Evolutionary conservation across 768 basidiomycete genomes (phyloP), one percentile per base, ranked within the genome.

Genomic region (Suillus subluteus): DNA sequence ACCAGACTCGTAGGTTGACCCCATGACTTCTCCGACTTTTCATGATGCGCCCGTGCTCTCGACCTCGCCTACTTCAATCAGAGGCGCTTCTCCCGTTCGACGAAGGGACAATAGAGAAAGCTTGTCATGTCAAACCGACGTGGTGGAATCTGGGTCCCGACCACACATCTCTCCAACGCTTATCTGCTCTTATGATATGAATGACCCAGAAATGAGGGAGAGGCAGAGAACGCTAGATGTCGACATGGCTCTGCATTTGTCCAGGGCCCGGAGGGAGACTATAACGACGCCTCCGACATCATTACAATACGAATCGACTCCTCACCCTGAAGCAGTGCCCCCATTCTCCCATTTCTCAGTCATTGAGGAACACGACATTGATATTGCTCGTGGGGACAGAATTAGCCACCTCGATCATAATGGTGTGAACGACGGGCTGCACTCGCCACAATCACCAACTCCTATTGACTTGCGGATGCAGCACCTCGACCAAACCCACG

Each of bases 161-260:
- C 75, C 84, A 58, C 83, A 89, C 30, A 83, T 82, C 65, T 91
- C 91, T 1, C 91, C 92, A 0, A 87, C 87, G 3, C 77, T 91
- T 18, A 74, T 79, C 1, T 86, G 90, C 52, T 83, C 90, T 11
- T 84, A 86, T 67, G 88, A 92, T 74, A 86, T 84, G 12, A 84
- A 89, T 80, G 90, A 93, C 73, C 88, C 91, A 0, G 87, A 92
- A 63, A 87, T 87, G 23, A 83, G 89, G 64, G 95, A 98, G 76
- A 88, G 96, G 23, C 96, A 98, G 81, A 86, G 92, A 43, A 89
- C 94, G 7, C 93, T 98, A 90, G 96, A 98, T 72, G 93, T 93
- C 0, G 95, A 96, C 72, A 94, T 95, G 91, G 94, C 92, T 63
- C 85, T 93, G 74, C 90, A 91, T 40, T 85, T 91, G 50, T 91